Conservation (phyloP, 345 rosid species). For the Clausena lansium region DNA sequence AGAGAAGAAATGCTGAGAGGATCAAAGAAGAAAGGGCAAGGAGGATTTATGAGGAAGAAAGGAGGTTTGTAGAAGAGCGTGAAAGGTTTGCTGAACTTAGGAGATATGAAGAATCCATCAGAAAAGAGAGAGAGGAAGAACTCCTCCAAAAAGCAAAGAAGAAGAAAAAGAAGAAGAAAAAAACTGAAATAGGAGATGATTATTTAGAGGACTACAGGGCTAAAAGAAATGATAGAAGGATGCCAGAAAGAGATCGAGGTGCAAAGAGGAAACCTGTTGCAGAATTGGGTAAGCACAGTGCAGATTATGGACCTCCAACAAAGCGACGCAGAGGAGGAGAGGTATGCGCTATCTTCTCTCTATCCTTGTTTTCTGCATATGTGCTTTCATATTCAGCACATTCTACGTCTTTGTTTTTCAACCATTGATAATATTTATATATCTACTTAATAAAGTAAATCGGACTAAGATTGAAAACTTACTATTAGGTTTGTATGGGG, state of each 20-base stretch:
- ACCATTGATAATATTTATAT: background rate
- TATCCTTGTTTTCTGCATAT: background rate
- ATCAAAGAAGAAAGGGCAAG: slow-evolving; percentile 49
- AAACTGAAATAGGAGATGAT: slow-evolving; percentile 55
- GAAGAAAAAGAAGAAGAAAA: slow-evolving; percentile 76
- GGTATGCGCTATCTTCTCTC: slow-evolving; percentile 43
- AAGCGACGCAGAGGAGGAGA: slow-evolving; percentile 94
- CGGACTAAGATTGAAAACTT: background rate
- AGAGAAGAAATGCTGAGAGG: slow-evolving; percentile 53
- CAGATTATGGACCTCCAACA: slow-evolving; percentile 60
- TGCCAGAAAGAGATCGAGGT: slow-evolving; percentile 63
- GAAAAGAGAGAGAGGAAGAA: slow-evolving; percentile 88
- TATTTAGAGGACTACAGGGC: slow-evolving; percentile 50
- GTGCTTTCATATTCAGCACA: background rate
- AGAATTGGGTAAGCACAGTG: slow-evolving; percentile 45
- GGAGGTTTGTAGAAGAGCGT: slow-evolving; percentile 54
- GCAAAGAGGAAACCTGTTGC: slow-evolving; percentile 54
- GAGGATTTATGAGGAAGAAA: slow-evolving; percentile 39
- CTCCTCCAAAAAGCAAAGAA: slow-evolving; percentile 70
- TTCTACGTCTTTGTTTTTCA: background rate
- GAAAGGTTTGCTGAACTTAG: slow-evolving; percentile 65
- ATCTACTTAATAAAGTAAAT: background rate
- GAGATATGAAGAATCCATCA: slow-evolving; percentile 65
- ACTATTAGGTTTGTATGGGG: background rate
- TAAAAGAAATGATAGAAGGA: slow-evolving; percentile 61